Evolutionary conservation across 2,329 filamentous ascomycete species (phyloP).

Genomic region (Thelonectria rubi): DNA sequence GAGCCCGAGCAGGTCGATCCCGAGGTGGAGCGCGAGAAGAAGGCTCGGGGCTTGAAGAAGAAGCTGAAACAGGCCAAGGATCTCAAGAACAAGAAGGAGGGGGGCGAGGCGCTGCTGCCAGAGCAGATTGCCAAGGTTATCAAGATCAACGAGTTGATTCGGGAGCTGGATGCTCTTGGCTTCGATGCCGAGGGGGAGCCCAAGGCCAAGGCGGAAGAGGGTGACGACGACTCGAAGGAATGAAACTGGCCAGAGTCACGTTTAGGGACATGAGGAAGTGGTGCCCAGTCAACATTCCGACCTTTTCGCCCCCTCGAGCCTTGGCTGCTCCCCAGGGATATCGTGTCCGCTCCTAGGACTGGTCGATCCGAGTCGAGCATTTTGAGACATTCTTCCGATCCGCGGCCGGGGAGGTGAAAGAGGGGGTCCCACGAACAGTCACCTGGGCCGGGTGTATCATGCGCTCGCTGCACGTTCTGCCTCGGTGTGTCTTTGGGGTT

Average conservation of each 20-base stretch:
- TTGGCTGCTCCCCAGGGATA: neutral
- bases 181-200: conserved; percentile 81
- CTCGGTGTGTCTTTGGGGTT: neutral
- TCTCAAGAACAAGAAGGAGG: conserved; percentile 88
- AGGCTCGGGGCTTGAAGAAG: conserved; percentile 89
- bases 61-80: conserved; percentile 95
- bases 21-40: conserved; percentile 87
- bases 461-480: neutral
- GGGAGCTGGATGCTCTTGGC: conserved; percentile 85
- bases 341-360: neutral
- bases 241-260: conserved; percentile 26
- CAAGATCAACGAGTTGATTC: conserved; percentile 92
- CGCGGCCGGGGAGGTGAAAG: neutral
- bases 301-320: neutral
- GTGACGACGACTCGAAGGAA: conserved; percentile 36
- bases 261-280: neutral
- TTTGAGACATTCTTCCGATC: neutral
- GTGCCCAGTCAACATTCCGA: neutral
- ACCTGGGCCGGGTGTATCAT: neutral
- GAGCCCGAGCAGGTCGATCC: conserved; percentile 64
- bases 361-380: neutral
- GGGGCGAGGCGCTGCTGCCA: conserved; percentile 82
- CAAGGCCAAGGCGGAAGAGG: conserved; percentile 41
- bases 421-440: neutral
- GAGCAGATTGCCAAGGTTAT: conserved; percentile 98